A percentile compares a stretch with the other conserved stretches of the same genome.
Conservation (phyloP, 148 eudicot species). For the Vaccinium darrowii region DNA sequence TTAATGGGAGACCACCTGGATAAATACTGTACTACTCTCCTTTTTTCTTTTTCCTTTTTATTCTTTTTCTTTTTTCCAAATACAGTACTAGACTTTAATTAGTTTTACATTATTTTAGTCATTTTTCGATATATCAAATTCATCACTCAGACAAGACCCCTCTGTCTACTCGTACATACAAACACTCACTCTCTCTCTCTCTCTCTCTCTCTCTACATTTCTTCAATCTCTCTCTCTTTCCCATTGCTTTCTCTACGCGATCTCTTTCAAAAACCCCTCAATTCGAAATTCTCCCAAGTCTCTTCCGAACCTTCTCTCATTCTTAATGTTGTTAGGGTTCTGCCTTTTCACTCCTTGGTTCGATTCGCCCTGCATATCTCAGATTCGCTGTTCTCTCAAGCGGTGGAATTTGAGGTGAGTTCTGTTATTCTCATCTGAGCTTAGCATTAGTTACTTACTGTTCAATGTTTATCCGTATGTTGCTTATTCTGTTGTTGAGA, state of each 20-base stretch:
- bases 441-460: not conserved
- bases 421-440: not conserved
- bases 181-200: not conserved
- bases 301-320: not conserved
- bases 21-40: not conserved
- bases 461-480: not conserved
- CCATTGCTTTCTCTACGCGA: conserved; percentile 10
- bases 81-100: not conserved
- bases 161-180: conserved; percentile 6
- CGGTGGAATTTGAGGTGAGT: conserved; percentile 21
- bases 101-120: not conserved
- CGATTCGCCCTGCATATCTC: not conserved
- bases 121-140: not conserved
- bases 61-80: too few species aligned
- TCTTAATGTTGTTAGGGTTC: conserved; percentile 9
- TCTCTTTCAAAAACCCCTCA: conserved; percentile 5
- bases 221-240: not conserved
- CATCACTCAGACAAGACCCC: conserved; percentile 4
- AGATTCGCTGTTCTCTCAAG: conserved; percentile 2
- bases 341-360: not conserved
- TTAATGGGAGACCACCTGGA: too few species aligned
- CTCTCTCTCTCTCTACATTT: conserved; percentile 6
- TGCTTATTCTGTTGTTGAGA: not conserved
- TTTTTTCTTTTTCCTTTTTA: too few species aligned
- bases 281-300: not conserved